Percentiles rank a stretch among this genome's conserved stretches.
These are phyloP conservation scores for Periconia sp. DNA, from an alignment of 2,329 filamentous ascomycete genomes.

Conservation along the genomic window DNA sequence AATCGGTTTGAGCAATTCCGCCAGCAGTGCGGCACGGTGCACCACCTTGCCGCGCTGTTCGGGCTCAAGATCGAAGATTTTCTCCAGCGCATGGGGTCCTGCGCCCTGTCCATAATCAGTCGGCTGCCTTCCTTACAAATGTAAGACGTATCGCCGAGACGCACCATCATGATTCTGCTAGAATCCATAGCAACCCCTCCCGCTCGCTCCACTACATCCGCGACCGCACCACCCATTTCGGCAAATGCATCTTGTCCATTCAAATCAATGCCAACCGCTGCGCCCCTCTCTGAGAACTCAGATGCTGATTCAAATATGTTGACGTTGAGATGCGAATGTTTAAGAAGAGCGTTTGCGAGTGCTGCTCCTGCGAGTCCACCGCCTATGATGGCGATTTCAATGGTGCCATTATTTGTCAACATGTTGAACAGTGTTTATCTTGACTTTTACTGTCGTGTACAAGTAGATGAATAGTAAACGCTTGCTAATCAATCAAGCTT, in stretches of 20 bases:
- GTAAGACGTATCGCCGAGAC: background rate
- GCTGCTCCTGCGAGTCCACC: constrained; percentile 45
- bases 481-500: too few relatives aligned
- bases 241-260: constrained; percentile 31
- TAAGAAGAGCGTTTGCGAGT: constrained; percentile 40
- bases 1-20: constrained; percentile 7
- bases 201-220: constrained; percentile 8
- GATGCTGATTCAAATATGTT: constrained; percentile 43
- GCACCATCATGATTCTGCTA: background rate
- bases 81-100: background rate
- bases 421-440: too few relatives aligned
- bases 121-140: background rate
- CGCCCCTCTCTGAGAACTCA: constrained; percentile 40
- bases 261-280: constrained; percentile 43
- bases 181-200: constrained; percentile 6
- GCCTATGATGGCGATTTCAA: constrained; percentile 26
- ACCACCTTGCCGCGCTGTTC: constrained; percentile 5
- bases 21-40: constrained; percentile 7
- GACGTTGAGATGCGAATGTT: constrained; percentile 37
- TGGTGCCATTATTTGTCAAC: too few relatives aligned
- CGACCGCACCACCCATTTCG: constrained; percentile 9
- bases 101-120: background rate
- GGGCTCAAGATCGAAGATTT: constrained; percentile 1
- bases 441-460: too few relatives aligned
- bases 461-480: too few relatives aligned